phyloP scores from a whole-genome alignment of 2,329 filamentous ascomycete genomes.

The Trichoderma sp. region DNA sequence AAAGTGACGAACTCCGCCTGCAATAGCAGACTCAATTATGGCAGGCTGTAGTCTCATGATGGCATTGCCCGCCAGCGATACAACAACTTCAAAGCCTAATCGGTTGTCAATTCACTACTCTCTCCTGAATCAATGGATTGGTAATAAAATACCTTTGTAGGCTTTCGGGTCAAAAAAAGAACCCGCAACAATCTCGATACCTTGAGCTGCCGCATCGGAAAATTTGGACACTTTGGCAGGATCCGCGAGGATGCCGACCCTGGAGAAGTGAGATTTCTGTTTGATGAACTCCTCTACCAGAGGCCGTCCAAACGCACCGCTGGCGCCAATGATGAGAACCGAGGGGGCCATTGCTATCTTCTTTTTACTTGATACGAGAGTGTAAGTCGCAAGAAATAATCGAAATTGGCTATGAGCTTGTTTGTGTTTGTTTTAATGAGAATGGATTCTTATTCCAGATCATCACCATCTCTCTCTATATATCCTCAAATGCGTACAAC shows the following conservation, averaged over 20 bases:
- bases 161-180: background rate
- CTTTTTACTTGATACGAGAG: background rate
- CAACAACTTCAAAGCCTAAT: background rate
- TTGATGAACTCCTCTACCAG: background rate
- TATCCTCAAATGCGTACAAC: background rate
- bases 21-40: background rate
- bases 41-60: conserved; percentile 4
- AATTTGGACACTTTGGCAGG: conserved; percentile 4
- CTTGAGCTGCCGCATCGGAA: background rate
- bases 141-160: background rate
- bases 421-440: background rate
- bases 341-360: background rate
- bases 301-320: background rate
- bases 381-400: background rate
- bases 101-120: background rate
- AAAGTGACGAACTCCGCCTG: background rate
- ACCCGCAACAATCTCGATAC: background rate
- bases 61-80: background rate
- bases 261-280: background rate
- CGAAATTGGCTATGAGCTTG: background rate
- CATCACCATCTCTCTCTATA: background rate
- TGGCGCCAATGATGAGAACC: background rate
- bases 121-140: fast-evolving
- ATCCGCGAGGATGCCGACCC: background rate
- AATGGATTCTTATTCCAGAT: background rate